Conservation (phyloP, 2,329 filamentous ascomycete species). For the Aureobasidium sp. region DNA sequence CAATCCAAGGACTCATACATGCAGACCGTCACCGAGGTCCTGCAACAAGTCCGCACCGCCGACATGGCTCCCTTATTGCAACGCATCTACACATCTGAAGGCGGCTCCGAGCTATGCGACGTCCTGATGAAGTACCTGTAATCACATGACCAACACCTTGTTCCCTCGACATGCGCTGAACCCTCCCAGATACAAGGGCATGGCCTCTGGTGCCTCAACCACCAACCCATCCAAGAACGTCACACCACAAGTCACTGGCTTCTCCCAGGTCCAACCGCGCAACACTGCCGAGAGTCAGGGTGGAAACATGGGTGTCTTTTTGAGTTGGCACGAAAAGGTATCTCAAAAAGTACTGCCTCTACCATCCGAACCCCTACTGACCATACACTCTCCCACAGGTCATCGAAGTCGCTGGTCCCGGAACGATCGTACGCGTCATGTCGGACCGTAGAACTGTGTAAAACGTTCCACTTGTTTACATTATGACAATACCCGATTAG, state of each 20-base stretch:
- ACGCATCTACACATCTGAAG: conserved; percentile 69
- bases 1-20: conserved; percentile 68
- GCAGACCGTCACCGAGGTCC: conserved; percentile 80
- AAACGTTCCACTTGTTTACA: conserved; percentile 20
- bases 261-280: conserved; percentile 64
- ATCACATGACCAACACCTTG: conserved; percentile 29
- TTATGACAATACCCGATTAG: conserved; percentile 31
- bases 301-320: conserved; percentile 87
- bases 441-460: conserved; percentile 89
- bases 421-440: conserved; percentile 88
- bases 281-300: conserved; percentile 63
- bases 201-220: conserved; percentile 43
- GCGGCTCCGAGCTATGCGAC: conserved; percentile 79
- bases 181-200: conserved; percentile 72
- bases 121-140: conserved; percentile 98
- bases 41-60: conserved; percentile 91
- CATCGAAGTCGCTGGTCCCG: conserved; percentile 84
- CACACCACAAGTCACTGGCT: conserved; percentile 76
- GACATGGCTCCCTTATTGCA: conserved; percentile 89
- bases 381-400: conserved; percentile 40
- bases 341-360: background rate
- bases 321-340: conserved; percentile 96
- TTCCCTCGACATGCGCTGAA: background rate
- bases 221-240: conserved; percentile 35
- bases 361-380: conserved; percentile 16